phyloP scores from a whole-genome alignment of 768 basidiomycete genomes.

The Termitomyces sp. region DNA sequence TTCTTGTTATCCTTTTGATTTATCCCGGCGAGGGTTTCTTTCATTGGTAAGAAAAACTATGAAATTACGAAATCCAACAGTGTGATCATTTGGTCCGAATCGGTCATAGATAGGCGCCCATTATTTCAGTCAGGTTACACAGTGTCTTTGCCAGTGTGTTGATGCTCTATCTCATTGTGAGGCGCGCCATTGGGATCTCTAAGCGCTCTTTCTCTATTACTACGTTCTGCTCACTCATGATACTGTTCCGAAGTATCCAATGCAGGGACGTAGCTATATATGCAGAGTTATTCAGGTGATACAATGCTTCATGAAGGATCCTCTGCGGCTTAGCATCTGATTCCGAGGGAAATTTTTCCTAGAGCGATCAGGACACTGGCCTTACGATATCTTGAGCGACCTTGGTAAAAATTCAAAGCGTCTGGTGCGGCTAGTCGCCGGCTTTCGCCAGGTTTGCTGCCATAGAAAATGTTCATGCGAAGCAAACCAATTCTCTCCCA shows the following conservation, averaged over 20 bases:
- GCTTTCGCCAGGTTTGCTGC: neutral
- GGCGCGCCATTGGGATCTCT: too few species aligned
- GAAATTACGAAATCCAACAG: neutral
- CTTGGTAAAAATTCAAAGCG: neutral
- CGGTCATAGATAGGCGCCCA: neutral
- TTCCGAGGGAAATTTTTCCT: neutral
- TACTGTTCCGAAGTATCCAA: neutral
- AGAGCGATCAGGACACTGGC: neutral
- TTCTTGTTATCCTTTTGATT: neutral
- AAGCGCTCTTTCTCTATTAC: too few species aligned
- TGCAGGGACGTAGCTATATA: neutral
- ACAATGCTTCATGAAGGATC: too few species aligned
- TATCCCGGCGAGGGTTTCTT: too few species aligned
- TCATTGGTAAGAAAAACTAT: neutral
- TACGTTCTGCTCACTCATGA: too few species aligned
- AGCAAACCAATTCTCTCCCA: neutral
- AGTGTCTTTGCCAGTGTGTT: too few species aligned
- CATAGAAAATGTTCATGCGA: neutral
- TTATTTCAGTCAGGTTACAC: neutral
- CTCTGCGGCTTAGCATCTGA: too few species aligned
- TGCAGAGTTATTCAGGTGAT: neutral
- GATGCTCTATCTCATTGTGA: too few species aligned
- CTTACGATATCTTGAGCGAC: too few species aligned
- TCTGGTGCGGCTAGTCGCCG: neutral
- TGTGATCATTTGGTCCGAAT: neutral